Evolutionary conservation across 192 early-diverging fungal genomes (phyloP).

Genomic region (Backusella tarrabulga): DNA sequence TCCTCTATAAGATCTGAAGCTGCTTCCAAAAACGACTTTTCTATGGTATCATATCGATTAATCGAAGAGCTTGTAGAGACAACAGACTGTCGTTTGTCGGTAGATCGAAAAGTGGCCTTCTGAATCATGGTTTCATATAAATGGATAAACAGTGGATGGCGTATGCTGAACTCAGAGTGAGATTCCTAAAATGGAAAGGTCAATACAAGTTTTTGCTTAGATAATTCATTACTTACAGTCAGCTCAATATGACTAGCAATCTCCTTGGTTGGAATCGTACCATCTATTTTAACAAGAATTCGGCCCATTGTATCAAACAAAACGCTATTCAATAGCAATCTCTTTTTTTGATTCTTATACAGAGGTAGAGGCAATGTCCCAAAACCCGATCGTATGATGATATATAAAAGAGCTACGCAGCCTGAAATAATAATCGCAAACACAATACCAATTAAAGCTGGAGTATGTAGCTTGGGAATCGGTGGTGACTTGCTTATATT

Average conservation of each 20-base stretch:
- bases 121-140: conserved; percentile 14
- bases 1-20: not conserved
- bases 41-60: conserved; percentile 2
- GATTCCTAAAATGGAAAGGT: conserved; percentile 7
- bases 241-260: conserved; percentile 19
- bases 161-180: not conserved
- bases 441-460: conserved; percentile 21
- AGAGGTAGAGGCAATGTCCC: not conserved
- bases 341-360: conserved; percentile 11
- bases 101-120: not conserved
- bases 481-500: conserved; percentile 11
- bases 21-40: conserved; percentile 14
- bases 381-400: conserved; percentile 1
- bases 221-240: conserved; percentile 12
- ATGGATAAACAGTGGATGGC: conserved; percentile 15
- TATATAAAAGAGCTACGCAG: conserved; percentile 11
- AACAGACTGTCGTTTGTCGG: not conserved
- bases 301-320: conserved; percentile 32
- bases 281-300: conserved; percentile 39
- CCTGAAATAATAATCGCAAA: conserved; percentile 20
- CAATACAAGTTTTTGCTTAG: not conserved
- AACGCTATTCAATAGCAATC: conserved; percentile 30
- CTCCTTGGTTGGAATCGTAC: conserved; percentile 36
- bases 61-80: not conserved
- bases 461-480: not conserved